Evolutionary conservation across 805 yeast genomes (phyloP).

Genomic region (Teunomyces kruisii): DNA sequence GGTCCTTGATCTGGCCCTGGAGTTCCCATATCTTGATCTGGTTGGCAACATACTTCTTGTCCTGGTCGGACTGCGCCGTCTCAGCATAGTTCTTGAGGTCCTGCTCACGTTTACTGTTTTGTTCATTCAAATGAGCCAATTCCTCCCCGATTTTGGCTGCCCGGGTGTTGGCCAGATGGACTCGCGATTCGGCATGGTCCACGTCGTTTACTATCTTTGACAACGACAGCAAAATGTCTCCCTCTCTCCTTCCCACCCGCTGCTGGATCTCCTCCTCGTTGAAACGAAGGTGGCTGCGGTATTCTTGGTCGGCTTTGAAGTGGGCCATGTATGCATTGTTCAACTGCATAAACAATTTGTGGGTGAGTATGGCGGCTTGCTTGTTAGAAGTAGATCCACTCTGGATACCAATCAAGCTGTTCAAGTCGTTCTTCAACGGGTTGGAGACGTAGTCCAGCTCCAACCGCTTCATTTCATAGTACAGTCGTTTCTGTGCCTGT

Average conservation of each 20-base stretch:
- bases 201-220: constrained; percentile 48
- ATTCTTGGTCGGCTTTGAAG: constrained; percentile 45
- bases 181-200: constrained; percentile 37
- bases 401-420: constrained; percentile 50
- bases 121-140: constrained; percentile 20
- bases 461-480: constrained; percentile 61
- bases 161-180: constrained; percentile 33
- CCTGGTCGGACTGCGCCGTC: constrained; percentile 19
- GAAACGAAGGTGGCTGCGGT: constrained; percentile 23
- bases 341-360: constrained; percentile 58
- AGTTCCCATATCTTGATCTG: constrained; percentile 46
- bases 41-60: constrained; percentile 27
- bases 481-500: constrained; percentile 28
- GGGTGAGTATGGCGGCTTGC: constrained; percentile 48
- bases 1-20: constrained; percentile 44
- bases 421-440: constrained; percentile 55
- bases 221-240: constrained; percentile 44
- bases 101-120: constrained; percentile 25
- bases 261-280: constrained; percentile 43
- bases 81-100: constrained; percentile 26
- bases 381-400: constrained; percentile 35
- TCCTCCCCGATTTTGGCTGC: constrained; percentile 32
- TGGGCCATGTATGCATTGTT: constrained; percentile 47
- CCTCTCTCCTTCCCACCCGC: constrained; percentile 42
- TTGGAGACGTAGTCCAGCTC: constrained; percentile 68